Conservation (phyloP, 495 filamentous ascomycete genomes). For the Penicillium argentinense region DNA sequence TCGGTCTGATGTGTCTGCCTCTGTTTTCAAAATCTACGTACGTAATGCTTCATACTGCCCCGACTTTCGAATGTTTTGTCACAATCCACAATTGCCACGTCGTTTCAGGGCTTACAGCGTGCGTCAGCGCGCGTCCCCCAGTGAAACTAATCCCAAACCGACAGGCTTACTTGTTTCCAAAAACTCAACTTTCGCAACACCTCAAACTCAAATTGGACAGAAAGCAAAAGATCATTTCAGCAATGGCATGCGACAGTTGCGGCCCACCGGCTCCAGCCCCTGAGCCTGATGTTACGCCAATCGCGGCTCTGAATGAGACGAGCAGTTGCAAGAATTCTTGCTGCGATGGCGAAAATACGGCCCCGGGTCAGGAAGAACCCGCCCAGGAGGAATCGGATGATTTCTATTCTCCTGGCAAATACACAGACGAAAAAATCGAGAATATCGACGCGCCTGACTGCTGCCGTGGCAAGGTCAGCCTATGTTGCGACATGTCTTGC, state of each 20-base stretch:
- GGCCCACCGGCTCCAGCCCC: conserved; percentile 5
- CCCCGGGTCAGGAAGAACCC: not conserved
- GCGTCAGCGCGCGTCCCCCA: too few species aligned
- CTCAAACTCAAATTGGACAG: not conserved
- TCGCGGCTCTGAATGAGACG: conserved; percentile 1
- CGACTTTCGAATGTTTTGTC: too few species aligned
- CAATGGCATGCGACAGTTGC: conserved; percentile 1
- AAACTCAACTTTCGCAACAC: conserved; percentile 4
- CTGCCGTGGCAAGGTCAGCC: conserved; percentile 35
- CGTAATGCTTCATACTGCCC: too few species aligned
- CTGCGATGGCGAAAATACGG: conserved; percentile 1
- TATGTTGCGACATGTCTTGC: conserved; percentile 43
- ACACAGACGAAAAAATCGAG: not conserved
- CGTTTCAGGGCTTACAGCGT: too few species aligned
- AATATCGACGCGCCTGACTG: conserved; percentile 23
- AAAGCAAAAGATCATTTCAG: conserved; percentile 7
- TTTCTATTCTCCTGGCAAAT: conserved; percentile 4
- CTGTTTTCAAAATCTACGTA: too few species aligned
- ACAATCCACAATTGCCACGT: too few species aligned
- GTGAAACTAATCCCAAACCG: too few species aligned
- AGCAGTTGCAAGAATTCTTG: conserved; percentile 1
- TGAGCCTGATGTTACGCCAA: not conserved
- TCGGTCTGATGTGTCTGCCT: too few species aligned
- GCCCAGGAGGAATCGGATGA: not conserved
- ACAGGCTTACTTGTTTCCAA: not conserved